Evolutionary conservation across 208 protist species (phyloP).

Genomic region (Leishmania guyanensis): DNA sequence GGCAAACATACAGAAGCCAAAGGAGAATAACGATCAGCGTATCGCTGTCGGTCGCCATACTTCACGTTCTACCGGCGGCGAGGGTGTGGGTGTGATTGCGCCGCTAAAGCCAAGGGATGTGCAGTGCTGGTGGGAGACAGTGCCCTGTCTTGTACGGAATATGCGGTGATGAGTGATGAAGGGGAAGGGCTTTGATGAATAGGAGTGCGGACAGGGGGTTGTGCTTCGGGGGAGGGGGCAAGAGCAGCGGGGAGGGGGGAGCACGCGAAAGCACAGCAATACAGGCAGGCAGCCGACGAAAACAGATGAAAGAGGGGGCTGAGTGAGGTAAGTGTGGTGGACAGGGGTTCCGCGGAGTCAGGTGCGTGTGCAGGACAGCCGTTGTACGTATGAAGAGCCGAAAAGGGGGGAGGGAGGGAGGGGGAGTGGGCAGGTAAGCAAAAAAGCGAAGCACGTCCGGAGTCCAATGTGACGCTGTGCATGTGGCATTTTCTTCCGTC

Average conservation of each 20-base stretch:
- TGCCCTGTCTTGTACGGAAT: background rate
- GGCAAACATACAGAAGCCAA: conserved; percentile 14
- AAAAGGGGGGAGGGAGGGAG: background rate
- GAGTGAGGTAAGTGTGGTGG: too few species aligned
- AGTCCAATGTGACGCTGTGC: background rate
- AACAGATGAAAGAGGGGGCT: background rate
- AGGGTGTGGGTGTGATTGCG: background rate
- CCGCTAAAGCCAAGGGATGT: background rate
- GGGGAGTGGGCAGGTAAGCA: background rate
- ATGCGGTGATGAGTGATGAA: background rate
- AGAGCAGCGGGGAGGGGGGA: background rate
- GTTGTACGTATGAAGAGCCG: background rate
- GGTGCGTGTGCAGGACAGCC: background rate
- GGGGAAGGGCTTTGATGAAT: background rate
- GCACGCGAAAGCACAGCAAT: background rate
- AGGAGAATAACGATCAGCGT: conserved; percentile 7
- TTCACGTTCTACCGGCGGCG: background rate
- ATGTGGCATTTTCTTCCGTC: background rate
- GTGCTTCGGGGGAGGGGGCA: background rate
- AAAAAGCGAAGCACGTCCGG: background rate
- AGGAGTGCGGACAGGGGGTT: background rate
- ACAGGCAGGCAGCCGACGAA: too few species aligned
- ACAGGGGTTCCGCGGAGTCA: background rate
- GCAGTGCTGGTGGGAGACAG: background rate
- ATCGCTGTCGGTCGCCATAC: background rate